Conservation (phyloP, 1,284 basidiomycete genomes). For the Cryptococcus deneoformans region DNA sequence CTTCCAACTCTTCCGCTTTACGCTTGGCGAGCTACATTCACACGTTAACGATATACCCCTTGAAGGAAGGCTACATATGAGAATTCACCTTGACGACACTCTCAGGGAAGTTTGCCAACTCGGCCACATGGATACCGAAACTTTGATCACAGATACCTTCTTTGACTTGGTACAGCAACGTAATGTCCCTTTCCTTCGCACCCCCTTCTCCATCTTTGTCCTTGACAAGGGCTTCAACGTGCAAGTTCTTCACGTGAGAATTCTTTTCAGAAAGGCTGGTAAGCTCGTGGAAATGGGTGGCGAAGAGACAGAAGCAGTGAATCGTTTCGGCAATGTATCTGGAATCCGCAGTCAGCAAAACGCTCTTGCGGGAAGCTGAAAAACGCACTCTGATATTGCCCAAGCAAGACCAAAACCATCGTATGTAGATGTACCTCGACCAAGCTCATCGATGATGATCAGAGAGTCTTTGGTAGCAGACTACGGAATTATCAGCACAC, state of each 20-base stretch:
- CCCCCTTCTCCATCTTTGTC: constrained; percentile 47
- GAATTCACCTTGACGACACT: constrained; percentile 78
- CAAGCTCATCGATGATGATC: constrained; percentile 98
- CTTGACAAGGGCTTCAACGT: constrained; percentile 91
- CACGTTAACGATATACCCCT: not conserved
- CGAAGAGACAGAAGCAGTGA: constrained; percentile 91
- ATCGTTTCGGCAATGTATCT: constrained; percentile 85
- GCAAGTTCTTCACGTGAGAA: constrained; percentile 85
- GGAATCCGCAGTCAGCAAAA: constrained; percentile 49
- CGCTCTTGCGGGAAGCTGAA: not conserved
- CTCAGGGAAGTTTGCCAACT: constrained; percentile 94
- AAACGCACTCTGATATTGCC: constrained; percentile 73
- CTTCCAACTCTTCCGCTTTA: constrained; percentile 95
- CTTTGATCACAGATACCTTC: constrained; percentile 94
- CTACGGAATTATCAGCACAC: constrained; percentile 47
- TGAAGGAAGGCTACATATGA: not conserved
- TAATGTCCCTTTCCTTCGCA: constrained; percentile 78
- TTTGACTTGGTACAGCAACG: constrained; percentile 91
- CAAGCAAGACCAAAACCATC: constrained; percentile 98
- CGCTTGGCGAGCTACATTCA: constrained; percentile 74
- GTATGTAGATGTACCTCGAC: constrained; percentile 97
- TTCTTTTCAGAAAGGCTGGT: constrained; percentile 87
- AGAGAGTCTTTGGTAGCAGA: constrained; percentile 89
- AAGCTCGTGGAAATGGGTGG: constrained; percentile 97
- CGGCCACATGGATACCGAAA: constrained; percentile 97